phyloP scores from a whole-genome alignment of 805 yeast genomes.

The Metschnikowia gelsemii region DNA sequence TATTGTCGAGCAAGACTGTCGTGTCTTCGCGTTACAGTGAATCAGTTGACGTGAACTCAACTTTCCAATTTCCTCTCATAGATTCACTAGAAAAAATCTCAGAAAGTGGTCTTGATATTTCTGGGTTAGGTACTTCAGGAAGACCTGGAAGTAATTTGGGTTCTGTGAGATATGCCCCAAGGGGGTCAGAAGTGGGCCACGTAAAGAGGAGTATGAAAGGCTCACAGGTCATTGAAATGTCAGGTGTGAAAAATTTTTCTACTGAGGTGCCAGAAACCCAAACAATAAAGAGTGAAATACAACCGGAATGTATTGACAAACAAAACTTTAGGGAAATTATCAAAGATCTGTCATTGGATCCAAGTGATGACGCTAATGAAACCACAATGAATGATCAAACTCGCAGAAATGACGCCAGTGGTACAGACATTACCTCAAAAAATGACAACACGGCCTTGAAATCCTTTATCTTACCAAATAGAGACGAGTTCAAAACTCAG shows the following conservation, averaged over 20 bases:
- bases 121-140: neutral
- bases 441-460: no score
- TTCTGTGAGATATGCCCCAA: conserved; percentile 7
- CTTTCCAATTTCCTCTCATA: conserved; percentile 14
- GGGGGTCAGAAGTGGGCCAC: neutral
- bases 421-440: no score
- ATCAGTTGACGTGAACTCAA: conserved; percentile 13
- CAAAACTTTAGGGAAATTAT: neutral
- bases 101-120: neutral
- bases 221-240: neutral
- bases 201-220: neutral
- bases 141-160: neutral
- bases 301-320: neutral
- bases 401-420: neutral
- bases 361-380: neutral
- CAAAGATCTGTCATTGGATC: neutral
- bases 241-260: no score
- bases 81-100: conserved; percentile 6
- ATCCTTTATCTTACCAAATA: no score
- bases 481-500: neutral
- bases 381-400: neutral
- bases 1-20: conserved; percentile 5
- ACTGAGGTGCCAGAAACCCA: no score
- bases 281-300: neutral
- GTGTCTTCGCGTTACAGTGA: conserved; percentile 15